Conservation (phyloP, 345 rosid genomes). For the Erodium maritimum region DNA sequence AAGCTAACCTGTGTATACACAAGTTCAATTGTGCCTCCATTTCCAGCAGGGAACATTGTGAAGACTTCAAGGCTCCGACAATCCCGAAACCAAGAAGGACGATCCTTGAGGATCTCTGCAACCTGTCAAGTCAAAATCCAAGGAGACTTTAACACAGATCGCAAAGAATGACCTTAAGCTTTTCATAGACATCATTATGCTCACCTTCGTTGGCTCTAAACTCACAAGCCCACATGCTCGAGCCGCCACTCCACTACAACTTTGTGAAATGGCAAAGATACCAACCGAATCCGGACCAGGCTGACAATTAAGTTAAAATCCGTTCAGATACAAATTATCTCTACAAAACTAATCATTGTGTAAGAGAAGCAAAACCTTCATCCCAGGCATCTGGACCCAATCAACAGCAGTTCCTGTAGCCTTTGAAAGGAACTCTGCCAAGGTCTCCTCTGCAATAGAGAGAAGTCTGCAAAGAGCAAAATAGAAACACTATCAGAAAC, state of each 20-base stretch:
- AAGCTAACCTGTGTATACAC: slow-evolving; percentile 69
- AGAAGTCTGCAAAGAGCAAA: slow-evolving; percentile 50
- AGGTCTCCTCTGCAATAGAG: slow-evolving; percentile 98
- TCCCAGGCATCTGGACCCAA: slow-evolving; percentile 99
- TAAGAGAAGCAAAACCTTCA: slow-evolving; percentile 51
- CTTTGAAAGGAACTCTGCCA: slow-evolving; percentile 99
- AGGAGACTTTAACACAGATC: neutral
- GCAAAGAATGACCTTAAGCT: neutral
- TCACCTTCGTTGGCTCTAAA: slow-evolving; percentile 89
- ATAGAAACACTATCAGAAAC: neutral
- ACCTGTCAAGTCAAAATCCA: slow-evolving; percentile 31
- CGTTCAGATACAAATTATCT: neutral
- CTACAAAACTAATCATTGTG: neutral
- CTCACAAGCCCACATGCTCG: slow-evolving; percentile 99
- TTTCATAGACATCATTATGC: neutral
- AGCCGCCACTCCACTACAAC: slow-evolving; percentile 99
- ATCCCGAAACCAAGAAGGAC: slow-evolving; percentile 96
- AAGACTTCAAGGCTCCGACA: slow-evolving; percentile 96
- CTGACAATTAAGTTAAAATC: slow-evolving; percentile 23
- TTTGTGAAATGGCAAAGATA: slow-evolving; percentile 97
- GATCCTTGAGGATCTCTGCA: slow-evolving; percentile 98
- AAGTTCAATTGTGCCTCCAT: slow-evolving; percentile 91
- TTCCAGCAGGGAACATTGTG: slow-evolving; percentile 93
- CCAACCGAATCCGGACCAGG: slow-evolving; percentile 99
- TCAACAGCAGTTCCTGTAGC: slow-evolving; percentile 99